Evolutionary conservation across 2,329 filamentous ascomycete species (phyloP), one percentile per base, ranked within the genome.

Genomic region (Pezicula carpinea): DNA sequence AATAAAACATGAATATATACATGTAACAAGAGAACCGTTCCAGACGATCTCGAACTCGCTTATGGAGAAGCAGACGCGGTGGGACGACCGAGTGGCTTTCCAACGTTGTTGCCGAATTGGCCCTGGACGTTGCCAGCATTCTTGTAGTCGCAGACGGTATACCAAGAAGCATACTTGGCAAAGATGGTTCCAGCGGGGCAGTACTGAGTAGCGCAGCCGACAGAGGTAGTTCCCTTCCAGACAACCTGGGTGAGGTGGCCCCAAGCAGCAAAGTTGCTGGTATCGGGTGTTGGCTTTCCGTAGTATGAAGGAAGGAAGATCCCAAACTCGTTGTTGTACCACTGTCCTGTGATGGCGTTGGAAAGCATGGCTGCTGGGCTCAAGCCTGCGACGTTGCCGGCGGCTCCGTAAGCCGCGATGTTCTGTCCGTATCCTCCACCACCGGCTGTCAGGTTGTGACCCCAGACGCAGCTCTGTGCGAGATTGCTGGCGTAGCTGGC

Each of bases 101-200:
- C 26, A 11, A 29, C 26, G 26, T 29, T 29, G 26, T 5, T 29
- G 26, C 26, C 26, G 13, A 29, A 29, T 29, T 29, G 10, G 26
- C 26, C 26, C 26, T 13, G 41, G 29, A 26, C 66, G 79, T 66
- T 79, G 86, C 87, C 89, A 53, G 80, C 69, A 50, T 80, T 75
- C 54, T 69, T 70, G 74, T 95, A 96, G 78, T 95, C 92, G 84
- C 90, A 95, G 59, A 95, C 89, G 31, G 87, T 91, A 74, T 81
- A 89, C 69, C 79, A 82, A 15, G 82, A 68, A 7, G 19, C 42
- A 19, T 21, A 34, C 15, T 82, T 68, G 21, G 73, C 73, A 72
- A 80, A 64, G 18, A 42, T 42, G 36, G 68, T 74, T 47, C 76
- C 74, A 26, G 68, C 59, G 6, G 66, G 57, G 68, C 82, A 85